Evolutionary conservation across 768 basidiomycete species (phyloP), one percentile per base, ranked within the genome.

Genomic region (Nevesoporus exiguus): DNA sequence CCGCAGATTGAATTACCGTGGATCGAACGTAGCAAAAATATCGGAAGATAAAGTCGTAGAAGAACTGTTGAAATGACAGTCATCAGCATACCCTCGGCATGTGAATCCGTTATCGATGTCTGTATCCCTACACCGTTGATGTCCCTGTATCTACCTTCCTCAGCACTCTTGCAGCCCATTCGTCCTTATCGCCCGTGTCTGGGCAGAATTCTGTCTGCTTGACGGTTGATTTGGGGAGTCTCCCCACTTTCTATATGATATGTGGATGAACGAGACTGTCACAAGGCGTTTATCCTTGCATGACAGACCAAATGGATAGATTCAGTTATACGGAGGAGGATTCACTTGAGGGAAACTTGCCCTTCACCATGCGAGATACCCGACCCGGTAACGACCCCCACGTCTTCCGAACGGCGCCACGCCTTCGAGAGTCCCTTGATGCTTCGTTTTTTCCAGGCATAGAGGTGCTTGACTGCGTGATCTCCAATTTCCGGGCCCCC

Each of bases 1-100:
- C 56, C 81, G 88, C 60, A 78, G 90, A 63, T 67, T 95, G 66
- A 95, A 96, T 69, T 96, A 96, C 73, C 84, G 93, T 8, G 84
- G 93, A 24, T 74, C 82, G 17, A 94, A 93, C 66, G 84, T 88
- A 43, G 77, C 84, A 14, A 85, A 88, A 70, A 88, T 92, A 69
- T 71, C 81, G 39, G 90, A 93, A 63, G 92, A 94, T 65, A 81
- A 85, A 67, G 77, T 94, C 39, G 86, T 95, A 24, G 90, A 94
- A 71, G 90, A 93, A 73, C 76, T 94, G 58, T 74, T 95, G 73
- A 89, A 88, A 65, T 80, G 60, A 75, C 44, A 31, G 49, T 40
- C 58, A 45, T 58, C 61, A 47, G 39, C 57, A 71, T 71, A 66
- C 59, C 67, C 52, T 47, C 50, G 37, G 41, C 61, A 68, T 55